A percentile compares a stretch with the other conserved stretches of the same genome.
Conservation (phyloP, 495 filamentous ascomycete species). For the Neurospora pannonica region DNA sequence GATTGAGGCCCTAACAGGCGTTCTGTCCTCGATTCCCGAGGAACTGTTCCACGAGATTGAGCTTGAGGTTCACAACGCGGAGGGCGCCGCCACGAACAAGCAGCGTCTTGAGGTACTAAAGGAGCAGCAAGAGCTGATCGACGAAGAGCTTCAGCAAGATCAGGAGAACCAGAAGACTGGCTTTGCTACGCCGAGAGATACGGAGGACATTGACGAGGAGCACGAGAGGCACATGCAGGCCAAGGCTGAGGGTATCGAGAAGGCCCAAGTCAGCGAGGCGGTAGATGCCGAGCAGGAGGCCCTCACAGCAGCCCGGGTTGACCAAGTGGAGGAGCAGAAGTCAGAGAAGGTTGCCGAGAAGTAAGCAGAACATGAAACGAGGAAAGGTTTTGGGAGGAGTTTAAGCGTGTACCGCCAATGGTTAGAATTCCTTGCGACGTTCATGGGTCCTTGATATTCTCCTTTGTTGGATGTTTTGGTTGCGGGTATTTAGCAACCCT, state of each 20-base stretch:
- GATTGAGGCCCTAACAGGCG: slow-evolving; percentile 86
- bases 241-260: slow-evolving; percentile 26
- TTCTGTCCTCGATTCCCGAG: slow-evolving; percentile 90
- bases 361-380: not conserved
- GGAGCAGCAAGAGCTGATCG: slow-evolving; percentile 97
- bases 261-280: slow-evolving; percentile 34
- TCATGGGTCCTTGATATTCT: not conserved
- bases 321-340: slow-evolving; percentile 17
- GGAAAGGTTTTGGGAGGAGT: not conserved
- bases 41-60: slow-evolving; percentile 99
- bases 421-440: not conserved
- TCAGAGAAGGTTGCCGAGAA: not conserved
- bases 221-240: slow-evolving; percentile 38
- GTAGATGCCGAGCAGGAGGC: slow-evolving; percentile 34
- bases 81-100: slow-evolving; percentile 97
- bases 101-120: slow-evolving; percentile 98
- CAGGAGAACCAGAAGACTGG: slow-evolving; percentile 57
- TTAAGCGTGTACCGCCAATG: not conserved
- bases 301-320: slow-evolving; percentile 9
- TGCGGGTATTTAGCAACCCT: not conserved
- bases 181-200: slow-evolving; percentile 69
- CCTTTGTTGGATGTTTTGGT: not conserved
- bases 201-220: slow-evolving; percentile 71
- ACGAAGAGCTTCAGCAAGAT: slow-evolving; percentile 91
- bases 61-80: slow-evolving; percentile 92